Base-by-base conservation (phyloP, 169 alveolate genomes). In the Plasmodium cynomolgi region DNA sequence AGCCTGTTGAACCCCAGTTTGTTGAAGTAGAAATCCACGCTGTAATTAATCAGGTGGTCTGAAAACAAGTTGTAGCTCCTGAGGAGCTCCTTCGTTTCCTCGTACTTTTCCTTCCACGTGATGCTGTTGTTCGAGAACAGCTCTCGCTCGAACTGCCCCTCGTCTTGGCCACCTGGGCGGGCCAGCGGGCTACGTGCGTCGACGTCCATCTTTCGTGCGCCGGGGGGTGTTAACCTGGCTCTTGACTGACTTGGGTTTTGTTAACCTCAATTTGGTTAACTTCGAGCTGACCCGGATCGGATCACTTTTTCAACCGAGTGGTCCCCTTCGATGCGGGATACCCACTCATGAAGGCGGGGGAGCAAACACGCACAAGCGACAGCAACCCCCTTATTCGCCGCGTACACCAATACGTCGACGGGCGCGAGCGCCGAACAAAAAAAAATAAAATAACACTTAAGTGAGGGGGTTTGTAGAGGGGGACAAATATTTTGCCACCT, bases 11-110 rank as follows among this genome's bases (percentile, higher is more conserved):
- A 95, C 11, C 98, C 98, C 34, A 97, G 84, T 33, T 85, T 91
- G 94, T 96, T 96, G 95, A 96, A 97, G 93, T 97, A 97, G 83
- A 94, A 96, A 94, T 95, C 93, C 90, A 96, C 91, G 68, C 95
- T 93, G 74, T 95, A 96, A 71, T 92, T 80, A 77, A 96, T 93
- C 56, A 86, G 68, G 83, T 92, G 85, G 79, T 81, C 93, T 79
- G 85, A 58, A 92, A 85, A 84, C 91, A 92, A 34, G 34, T 80
- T 86, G 26, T 86, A 86, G 81, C 93, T 86, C 33, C 41, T 23
- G 82, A 86, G 81, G 13, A 86, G 44, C 47, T 56, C 82, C 54
- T 56, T 86, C 3, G 86, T 77, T 17, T 86, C 71, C 11, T 74
- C 93, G 15, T 86, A 86, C 81, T 86, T 86, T 0, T 86, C 93